These are phyloP conservation scores for Larix kaempferi DNA, from an alignment of 75 land plant genomes.

Conservation along the genomic window DNA sequence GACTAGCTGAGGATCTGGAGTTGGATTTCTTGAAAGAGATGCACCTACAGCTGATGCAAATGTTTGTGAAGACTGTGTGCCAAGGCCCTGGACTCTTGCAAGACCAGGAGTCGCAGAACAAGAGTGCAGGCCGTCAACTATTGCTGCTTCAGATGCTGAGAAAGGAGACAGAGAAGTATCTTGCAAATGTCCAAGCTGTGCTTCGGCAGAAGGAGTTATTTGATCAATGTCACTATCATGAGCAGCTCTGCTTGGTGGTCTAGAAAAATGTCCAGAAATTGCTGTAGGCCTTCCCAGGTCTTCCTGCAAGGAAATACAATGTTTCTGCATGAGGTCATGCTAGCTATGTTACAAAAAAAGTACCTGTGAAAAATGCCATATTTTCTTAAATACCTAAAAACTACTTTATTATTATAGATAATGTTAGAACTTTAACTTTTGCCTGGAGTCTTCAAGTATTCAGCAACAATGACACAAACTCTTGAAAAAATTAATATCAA, in stretches of 20 bases:
- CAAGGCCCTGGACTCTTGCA: neutral
- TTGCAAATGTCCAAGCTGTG: slow-evolving; percentile 10
- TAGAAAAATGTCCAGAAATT: slow-evolving; percentile 14
- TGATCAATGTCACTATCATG: slow-evolving; percentile 8
- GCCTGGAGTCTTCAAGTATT: too few relatives aligned
- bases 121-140: slow-evolving; percentile 7
- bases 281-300: slow-evolving; percentile 11
- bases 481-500: neutral
- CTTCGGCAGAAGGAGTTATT: neutral
- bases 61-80: slow-evolving; percentile 22
- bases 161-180: slow-evolving; percentile 1
- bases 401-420: too few relatives aligned
- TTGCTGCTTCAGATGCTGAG: slow-evolving; percentile 4
- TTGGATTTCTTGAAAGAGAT: slow-evolving; percentile 49
- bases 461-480: too few relatives aligned
- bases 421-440: too few relatives aligned
- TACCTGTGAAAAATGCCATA: too few relatives aligned
- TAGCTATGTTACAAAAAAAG: neutral
- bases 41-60: slow-evolving; percentile 50
- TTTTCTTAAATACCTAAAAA: neutral
- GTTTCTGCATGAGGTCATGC: neutral
- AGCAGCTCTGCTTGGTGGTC: slow-evolving; percentile 18
- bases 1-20: slow-evolving; percentile 54
- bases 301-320: slow-evolving; percentile 11
- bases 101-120: neutral